Percentiles rank a stretch among this genome's conserved stretches.
Evolutionary conservation across 768 basidiomycete genomes (phyloP).

Genomic region (Boletellus emodensis): DNA sequence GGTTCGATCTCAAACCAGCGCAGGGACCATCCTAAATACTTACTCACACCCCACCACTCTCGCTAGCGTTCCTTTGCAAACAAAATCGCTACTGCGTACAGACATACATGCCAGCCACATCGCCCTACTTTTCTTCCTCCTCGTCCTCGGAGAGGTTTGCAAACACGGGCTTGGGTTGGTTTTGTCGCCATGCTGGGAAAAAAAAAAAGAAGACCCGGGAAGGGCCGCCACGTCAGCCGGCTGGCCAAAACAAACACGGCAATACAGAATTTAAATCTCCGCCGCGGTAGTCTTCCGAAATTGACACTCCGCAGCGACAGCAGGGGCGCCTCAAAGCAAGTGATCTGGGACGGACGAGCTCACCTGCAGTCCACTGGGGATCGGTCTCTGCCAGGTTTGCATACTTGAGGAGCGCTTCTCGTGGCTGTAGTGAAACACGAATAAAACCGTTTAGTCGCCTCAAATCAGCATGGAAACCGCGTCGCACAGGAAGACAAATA

Average conservation of each 20-base stretch:
- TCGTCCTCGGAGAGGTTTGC: conserved; percentile 53
- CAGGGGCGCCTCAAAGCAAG: conserved; percentile 10
- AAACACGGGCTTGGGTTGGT: conserved; percentile 87
- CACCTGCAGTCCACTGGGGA: conserved; percentile 83
- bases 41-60: conserved; percentile 31
- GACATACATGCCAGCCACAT: conserved; percentile 19
- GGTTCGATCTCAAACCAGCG: conserved; percentile 75
- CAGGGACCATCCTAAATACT: conserved; percentile 58
- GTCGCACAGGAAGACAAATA: conserved; percentile 15
- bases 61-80: conserved; percentile 8
- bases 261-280: conserved; percentile 31
- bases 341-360: conserved; percentile 30
- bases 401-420: conserved; percentile 94
- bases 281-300: conserved; percentile 25
- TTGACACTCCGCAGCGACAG: conserved; percentile 29
- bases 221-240: conserved; percentile 56
- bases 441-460: conserved; percentile 24
- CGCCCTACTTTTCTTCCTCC: conserved; percentile 52
- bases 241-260: conserved; percentile 32
- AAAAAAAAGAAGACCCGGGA: conserved; percentile 35
- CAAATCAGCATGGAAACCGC: conserved; percentile 24
- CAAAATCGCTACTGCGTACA: conserved; percentile 8
- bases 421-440: conserved; percentile 57
- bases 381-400: conserved; percentile 73
- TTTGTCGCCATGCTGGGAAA: conserved; percentile 77